These are phyloP conservation scores for Macrophomina phaseolina DNA, from an alignment of 2,329 filamentous ascomycete species.

Conservation along the genomic window DNA sequence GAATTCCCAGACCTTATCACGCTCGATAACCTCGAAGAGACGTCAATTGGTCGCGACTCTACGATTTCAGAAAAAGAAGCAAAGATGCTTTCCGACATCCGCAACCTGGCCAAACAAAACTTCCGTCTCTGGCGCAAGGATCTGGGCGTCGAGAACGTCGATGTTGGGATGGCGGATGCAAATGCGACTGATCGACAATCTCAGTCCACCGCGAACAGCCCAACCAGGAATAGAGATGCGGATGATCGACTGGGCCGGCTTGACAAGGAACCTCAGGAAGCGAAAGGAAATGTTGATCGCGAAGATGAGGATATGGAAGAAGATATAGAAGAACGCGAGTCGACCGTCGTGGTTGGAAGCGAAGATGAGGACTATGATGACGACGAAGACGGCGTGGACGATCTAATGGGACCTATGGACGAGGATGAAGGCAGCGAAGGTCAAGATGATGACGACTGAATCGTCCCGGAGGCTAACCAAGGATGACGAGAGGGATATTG, in stretches of 20 bases:
- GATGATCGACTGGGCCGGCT: background rate
- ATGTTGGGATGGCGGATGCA: constrained; percentile 1
- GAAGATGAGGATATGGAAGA: constrained; percentile 30
- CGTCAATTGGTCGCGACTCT: constrained; percentile 30
- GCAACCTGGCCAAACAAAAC: constrained; percentile 24
- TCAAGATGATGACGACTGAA: background rate
- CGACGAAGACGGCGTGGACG: constrained; percentile 21
- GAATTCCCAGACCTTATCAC: constrained; percentile 45
- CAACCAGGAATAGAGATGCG: constrained; percentile 40
- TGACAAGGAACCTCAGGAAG: constrained; percentile 32
- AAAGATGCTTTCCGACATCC: constrained; percentile 20
- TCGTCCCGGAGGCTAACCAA: too few species aligned
- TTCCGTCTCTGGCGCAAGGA: constrained; percentile 13
- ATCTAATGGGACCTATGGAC: constrained; percentile 20
- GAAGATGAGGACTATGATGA: constrained; percentile 22
- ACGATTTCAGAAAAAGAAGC: constrained; percentile 8
- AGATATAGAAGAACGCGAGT: constrained; percentile 25
- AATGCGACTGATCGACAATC: constrained; percentile 1
- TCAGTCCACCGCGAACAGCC: constrained; percentile 33
- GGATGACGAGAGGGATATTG: background rate
- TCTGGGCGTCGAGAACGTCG: background rate
- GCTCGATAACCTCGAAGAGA: constrained; percentile 31
- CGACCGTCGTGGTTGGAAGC: background rate
- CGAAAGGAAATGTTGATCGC: constrained; percentile 16
- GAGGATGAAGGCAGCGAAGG: constrained; percentile 3